Conservation (phyloP, 352 stramenopile species). For the Elongisporangium anandrum region DNA sequence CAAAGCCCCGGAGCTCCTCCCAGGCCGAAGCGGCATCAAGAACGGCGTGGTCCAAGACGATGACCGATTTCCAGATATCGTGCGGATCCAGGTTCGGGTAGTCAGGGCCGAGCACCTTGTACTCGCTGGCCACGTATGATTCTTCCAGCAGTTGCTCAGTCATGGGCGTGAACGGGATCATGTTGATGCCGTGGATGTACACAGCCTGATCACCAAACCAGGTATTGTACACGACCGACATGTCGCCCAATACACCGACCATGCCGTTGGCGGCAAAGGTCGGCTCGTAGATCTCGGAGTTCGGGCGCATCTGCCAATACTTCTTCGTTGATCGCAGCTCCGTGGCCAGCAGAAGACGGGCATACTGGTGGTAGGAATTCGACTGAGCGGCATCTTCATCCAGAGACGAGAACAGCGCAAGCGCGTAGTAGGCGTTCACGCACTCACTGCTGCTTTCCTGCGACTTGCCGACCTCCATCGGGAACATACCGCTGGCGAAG, state of each 20-base stretch:
- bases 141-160: constrained; percentile 57
- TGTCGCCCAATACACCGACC: constrained; percentile 73
- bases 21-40: constrained; percentile 50
- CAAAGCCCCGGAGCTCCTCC: constrained; percentile 47
- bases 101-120: constrained; percentile 40
- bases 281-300: constrained; percentile 73
- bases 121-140: constrained; percentile 52
- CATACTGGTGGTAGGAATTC: constrained; percentile 79
- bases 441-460: constrained; percentile 96
- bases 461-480: constrained; percentile 92
- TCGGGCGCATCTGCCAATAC: constrained; percentile 94
- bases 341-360: constrained; percentile 87
- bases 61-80: constrained; percentile 74
- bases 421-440: constrained; percentile 95
- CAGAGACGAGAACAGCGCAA: constrained; percentile 83
- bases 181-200: constrained; percentile 83
- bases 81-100: constrained; percentile 25
- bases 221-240: constrained; percentile 77
- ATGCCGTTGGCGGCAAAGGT: constrained; percentile 74
- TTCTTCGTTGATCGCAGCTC: constrained; percentile 92
- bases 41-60: constrained; percentile 72
- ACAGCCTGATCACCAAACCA: constrained; percentile 75
- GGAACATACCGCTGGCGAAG: constrained; percentile 94
- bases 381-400: constrained; percentile 31
- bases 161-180: constrained; percentile 80